Percentiles rank a stretch among this genome's conserved stretches.
phyloP scores from a whole-genome alignment of 345 rosid genomes.

The Moringa oleifera region DNA sequence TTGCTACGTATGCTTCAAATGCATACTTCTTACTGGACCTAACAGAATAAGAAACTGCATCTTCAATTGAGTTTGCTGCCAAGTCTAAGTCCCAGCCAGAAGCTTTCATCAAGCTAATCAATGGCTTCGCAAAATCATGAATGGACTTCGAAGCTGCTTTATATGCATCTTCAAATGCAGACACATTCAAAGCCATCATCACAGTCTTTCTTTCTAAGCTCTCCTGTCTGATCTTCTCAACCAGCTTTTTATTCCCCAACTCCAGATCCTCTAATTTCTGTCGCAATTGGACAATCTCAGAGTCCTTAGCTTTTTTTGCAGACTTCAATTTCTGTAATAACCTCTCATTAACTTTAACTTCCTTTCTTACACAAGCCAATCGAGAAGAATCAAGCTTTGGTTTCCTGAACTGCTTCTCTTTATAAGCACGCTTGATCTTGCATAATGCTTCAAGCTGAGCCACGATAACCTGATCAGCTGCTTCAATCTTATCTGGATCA shows the following conservation, averaged over 20 bases:
- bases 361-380: conserved; percentile 25
- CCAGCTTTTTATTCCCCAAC: conserved; percentile 22
- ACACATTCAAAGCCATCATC: conserved; percentile 16
- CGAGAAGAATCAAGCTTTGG: conserved; percentile 23
- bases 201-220: conserved; percentile 19
- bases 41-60: conserved; percentile 31
- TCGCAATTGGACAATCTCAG: conserved; percentile 29
- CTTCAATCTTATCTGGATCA: conserved; percentile 45
- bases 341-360: conserved; percentile 33
- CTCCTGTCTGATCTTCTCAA: conserved; percentile 25
- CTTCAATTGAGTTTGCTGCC: conserved; percentile 43
- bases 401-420: conserved; percentile 20
- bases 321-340: conserved; percentile 35
- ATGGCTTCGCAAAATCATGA: conserved; percentile 59
- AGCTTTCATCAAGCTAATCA: conserved; percentile 62
- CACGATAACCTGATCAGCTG: conserved; percentile 45
- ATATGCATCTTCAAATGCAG: conserved; percentile 31
- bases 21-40: conserved; percentile 56
- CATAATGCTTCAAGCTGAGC: conserved; percentile 43
- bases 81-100: conserved; percentile 48
- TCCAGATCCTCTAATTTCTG: conserved; percentile 30
- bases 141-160: conserved; percentile 42
- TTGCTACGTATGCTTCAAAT: conserved; percentile 55
- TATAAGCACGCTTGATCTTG: conserved; percentile 28
- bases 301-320: conserved; percentile 27